Conservation (phyloP, 1,284 basidiomycete genomes). For the Exsudoporus floridanus region DNA sequence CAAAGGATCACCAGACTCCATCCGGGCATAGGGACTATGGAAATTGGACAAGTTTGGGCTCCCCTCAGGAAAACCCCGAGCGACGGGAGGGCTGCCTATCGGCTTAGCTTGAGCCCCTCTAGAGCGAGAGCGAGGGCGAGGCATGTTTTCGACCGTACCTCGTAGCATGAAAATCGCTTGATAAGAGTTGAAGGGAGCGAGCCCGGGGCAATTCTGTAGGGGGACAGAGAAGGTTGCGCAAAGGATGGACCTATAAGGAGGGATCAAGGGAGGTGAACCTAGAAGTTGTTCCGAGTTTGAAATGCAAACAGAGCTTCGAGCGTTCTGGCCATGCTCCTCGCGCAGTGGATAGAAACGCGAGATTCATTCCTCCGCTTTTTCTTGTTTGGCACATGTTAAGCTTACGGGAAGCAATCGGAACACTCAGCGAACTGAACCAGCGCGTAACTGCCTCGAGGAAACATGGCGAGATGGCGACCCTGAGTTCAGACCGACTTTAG, state of each 20-base stretch:
- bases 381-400: conserved; percentile 31
- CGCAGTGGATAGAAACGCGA: conserved; percentile 37
- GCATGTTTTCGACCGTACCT: conserved; percentile 33
- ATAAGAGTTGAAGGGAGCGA: conserved; percentile 25
- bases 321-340: conserved; percentile 38
- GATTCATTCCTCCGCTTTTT: conserved; percentile 39
- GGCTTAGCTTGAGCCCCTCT: conserved; percentile 29
- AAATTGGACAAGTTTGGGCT: conserved; percentile 25
- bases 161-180: conserved; percentile 32
- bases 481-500: conserved; percentile 26
- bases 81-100: conserved; percentile 23
- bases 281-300: conserved; percentile 35
- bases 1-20: conserved; percentile 30
- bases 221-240: conserved; percentile 14
- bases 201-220: conserved; percentile 27
- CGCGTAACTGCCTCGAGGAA: conserved; percentile 39
- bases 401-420: conserved; percentile 35
- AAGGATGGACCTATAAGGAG: conserved; percentile 32
- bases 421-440: conserved; percentile 40
- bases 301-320: conserved; percentile 37
- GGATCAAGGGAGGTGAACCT: conserved; percentile 29
- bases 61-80: conserved; percentile 37
- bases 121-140: conserved; percentile 29
- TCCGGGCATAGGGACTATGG: conserved; percentile 33
- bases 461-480: conserved; percentile 34